Base-by-base conservation (phyloP, 2,329 filamentous ascomycete genomes). In the Colletotrichum echinochloae region DNA sequence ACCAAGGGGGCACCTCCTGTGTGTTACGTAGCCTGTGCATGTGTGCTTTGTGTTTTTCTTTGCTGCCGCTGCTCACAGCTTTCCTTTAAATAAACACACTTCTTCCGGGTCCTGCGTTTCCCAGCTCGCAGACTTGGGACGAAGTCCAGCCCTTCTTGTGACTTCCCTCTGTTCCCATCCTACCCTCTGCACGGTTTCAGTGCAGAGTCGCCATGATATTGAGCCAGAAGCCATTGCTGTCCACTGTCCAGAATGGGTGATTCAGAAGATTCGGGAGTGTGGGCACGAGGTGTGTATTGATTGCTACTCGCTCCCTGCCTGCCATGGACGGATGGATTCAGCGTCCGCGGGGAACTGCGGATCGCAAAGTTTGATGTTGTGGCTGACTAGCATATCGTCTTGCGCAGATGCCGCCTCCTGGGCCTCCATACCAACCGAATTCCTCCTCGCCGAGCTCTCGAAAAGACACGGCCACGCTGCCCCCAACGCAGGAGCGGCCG, bases 371-470 rank as follows among this genome's bases (percentile, higher is more conserved):
- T 46, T 49, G 39, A 33, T 44, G 16, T 30, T 20, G 55, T 65
- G 33, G 44, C 67, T 70, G 8, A 70, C 67, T 61, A 48, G 9
- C 18, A 56, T 41, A 55, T 30, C n/a, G 9, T 12, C 1, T 2
- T 49, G 28, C 49, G 11, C 69, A 83, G 82, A 79, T 73, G 73
- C 75, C 48, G 68, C 59, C 33, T 77, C 78, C 37, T 83, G 86
- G 85, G 81, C 85, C 54, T 83, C 82, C n/a, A 80, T 89, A 44
- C 81, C 88, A 3, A 88, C 87, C 69, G 79, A 85, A 46, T 65
- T 85, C 48, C 83, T 89, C 59, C 82, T 84, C 57, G 85, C 85
- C 72, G 88, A 90, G 76, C 81, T 90, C 26, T 79, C 81, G 37
- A 81, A 82, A 74, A 85, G 88, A 65, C 82, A 83, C 66, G 78